Conservation (phyloP, 164 flowering plant genomes). For the Taxillus chinensis region DNA sequence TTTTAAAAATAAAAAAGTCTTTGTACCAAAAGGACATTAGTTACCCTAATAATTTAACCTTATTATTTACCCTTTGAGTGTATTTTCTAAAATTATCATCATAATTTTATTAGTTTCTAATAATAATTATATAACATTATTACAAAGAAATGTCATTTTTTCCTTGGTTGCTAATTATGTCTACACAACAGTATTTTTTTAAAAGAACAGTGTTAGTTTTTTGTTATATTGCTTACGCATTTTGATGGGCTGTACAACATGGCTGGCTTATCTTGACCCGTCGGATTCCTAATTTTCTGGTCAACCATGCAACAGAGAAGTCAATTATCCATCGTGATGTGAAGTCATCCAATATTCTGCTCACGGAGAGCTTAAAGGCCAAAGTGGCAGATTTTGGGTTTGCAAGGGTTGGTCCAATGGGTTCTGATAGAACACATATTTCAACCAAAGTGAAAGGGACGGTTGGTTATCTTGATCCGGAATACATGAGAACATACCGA, state of each 20-base stretch:
- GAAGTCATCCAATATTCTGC: constrained; percentile 90
- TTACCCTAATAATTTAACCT: no score
- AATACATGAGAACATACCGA: constrained; percentile 79
- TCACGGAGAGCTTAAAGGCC: constrained; percentile 75
- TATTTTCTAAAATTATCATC: no score
- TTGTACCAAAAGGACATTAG: no score
- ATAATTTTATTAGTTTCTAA: no score
- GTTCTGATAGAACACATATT: constrained; percentile 63
- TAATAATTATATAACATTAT: no score
- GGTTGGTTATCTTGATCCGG: constrained; percentile 94
- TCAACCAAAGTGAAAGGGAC: constrained; percentile 92
- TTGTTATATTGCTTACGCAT: no score
- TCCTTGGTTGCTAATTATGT: no score
- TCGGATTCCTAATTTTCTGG: neutral
- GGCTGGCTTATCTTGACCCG: neutral
- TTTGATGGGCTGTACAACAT: neutral
- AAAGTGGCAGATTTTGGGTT: constrained; percentile 99
- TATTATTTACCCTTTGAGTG: no score
- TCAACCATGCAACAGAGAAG: constrained; percentile 44
- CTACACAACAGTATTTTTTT: no score
- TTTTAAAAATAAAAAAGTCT: no score
- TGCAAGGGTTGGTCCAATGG: constrained; percentile 73
- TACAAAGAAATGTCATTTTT: no score
- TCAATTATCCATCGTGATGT: constrained; percentile 93
- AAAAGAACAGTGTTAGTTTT: no score